Evolutionary conservation across 345 rosid species (phyloP).

Genomic region (Lepidium didymum): DNA sequence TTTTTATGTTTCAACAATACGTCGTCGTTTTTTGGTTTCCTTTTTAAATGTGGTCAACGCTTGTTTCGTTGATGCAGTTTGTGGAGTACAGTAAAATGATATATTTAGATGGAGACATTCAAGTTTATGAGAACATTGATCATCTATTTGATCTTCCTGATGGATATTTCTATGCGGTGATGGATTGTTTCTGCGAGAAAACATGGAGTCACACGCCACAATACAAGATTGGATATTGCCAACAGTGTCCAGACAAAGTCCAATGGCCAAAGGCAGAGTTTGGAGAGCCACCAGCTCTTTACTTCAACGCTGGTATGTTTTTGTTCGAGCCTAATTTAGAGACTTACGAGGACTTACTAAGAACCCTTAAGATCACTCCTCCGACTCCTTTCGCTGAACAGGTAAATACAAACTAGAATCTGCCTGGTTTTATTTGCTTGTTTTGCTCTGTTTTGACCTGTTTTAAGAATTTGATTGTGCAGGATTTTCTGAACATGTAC

Average conservation of each 20-base stretch:
- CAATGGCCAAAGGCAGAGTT: conserved; percentile 45
- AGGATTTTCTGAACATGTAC: conserved; percentile 81
- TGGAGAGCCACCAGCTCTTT: conserved; percentile 64
- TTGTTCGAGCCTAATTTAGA: conserved; percentile 53
- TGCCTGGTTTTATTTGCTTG: background rate
- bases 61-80: conserved; percentile 37
- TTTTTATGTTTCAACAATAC: background rate
- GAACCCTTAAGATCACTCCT: conserved; percentile 38
- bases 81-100: conserved; percentile 82
- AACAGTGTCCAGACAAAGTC: conserved; percentile 71
- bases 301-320: conserved; percentile 94
- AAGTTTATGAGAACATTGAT: conserved; percentile 68
- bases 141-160: conserved; percentile 66
- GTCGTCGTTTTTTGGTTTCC: background rate
- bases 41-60: background rate
- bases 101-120: conserved; percentile 85
- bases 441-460: background rate
- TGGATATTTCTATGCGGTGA: conserved; percentile 65
- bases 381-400: conserved; percentile 88
- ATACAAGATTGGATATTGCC: conserved; percentile 83
- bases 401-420: conserved; percentile 20
- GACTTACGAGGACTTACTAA: conserved; percentile 43
- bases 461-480: background rate
- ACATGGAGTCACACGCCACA: conserved; percentile 75
- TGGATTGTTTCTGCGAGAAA: conserved; percentile 90